Evolutionary conservation across 306 rosid species (phyloP).

Genomic region (Sechiopsis laciniata): DNA sequence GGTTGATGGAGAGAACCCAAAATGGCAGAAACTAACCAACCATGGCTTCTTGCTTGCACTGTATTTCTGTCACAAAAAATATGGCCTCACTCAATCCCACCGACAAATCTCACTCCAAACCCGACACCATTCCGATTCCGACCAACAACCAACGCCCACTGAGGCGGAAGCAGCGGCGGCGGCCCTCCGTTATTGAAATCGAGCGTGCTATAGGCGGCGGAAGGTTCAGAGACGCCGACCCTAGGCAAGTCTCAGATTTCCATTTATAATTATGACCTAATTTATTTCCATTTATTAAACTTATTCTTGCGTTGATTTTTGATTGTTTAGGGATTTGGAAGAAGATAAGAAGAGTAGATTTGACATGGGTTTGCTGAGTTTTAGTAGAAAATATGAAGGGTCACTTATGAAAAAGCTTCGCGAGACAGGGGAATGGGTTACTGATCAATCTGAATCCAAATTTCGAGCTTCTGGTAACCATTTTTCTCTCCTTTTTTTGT

Average conservation of each 20-base stretch:
- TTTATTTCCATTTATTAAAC: too few species aligned
- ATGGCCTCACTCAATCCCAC: constrained; percentile 14
- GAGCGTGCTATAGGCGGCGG: constrained; percentile 79
- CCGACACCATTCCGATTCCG: not conserved
- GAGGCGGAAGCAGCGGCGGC: constrained; percentile 9
- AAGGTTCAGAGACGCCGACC: constrained; percentile 67
- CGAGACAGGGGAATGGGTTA: constrained; percentile 69
- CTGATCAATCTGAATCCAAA: constrained; percentile 35
- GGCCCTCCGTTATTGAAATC: constrained; percentile 49
- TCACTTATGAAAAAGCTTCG: constrained; percentile 59
- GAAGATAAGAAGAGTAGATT: constrained; percentile 35
- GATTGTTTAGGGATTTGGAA: constrained; percentile 40
- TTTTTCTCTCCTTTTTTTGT: not conserved
- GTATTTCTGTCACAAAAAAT: not conserved
- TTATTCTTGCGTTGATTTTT: not conserved
- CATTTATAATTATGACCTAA: not conserved
- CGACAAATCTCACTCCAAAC: not conserved
- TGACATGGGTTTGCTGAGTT: constrained; percentile 48
- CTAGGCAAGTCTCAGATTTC: constrained; percentile 20
- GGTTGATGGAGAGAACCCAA: not conserved
- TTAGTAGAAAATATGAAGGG: constrained; percentile 49
- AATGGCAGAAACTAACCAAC: too few species aligned
- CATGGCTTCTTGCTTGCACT: constrained; percentile 4
- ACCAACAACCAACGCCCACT: not conserved
- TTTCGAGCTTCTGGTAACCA: constrained; percentile 42